A percentile compares a stretch with the other conserved stretches of the same genome.
Conservation (phyloP, 805 yeast species). For the Dipodascus albidus region DNA sequence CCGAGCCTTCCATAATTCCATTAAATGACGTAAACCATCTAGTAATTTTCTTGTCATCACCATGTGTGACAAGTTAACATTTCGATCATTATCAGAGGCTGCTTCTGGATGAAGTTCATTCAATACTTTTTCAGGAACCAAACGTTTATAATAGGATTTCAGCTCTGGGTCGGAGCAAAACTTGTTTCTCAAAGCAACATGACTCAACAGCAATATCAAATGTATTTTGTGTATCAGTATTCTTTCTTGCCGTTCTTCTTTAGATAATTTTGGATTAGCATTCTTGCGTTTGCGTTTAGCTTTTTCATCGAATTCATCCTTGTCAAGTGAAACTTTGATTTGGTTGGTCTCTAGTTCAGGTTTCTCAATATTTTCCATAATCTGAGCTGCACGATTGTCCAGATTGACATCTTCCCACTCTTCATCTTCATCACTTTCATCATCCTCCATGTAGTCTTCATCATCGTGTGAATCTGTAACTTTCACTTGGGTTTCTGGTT, state of each 20-base stretch:
- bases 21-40: conserved; percentile 62
- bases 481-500: too few relatives aligned
- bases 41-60: conserved; percentile 56
- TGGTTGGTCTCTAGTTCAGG: not conserved
- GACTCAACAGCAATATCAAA: conserved; percentile 47
- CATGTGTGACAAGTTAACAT: conserved; percentile 29
- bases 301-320: not conserved
- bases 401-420: conserved; percentile 31
- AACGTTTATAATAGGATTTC: conserved; percentile 29
- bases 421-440: conserved; percentile 24
- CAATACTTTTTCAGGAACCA: conserved; percentile 37
- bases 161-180: conserved; percentile 55
- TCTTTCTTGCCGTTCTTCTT: conserved; percentile 47
- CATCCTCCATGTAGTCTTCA: conserved; percentile 14
- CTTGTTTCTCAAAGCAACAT: conserved; percentile 55
- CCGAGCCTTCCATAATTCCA: conserved; percentile 47
- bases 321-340: not conserved
- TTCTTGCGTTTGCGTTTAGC: not conserved
- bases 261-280: conserved; percentile 6
- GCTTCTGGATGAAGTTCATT: conserved; percentile 38
- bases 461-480: too few relatives aligned
- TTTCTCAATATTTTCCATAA: not conserved
- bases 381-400: not conserved
- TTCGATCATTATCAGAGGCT: not conserved
- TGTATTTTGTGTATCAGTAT: conserved; percentile 45